A percentile compares a stretch with the other conserved stretches of the same genome.
Evolutionary conservation across 2,329 filamentous ascomycete genomes (phyloP).

Genomic region (Fusarium nematophilum): DNA sequence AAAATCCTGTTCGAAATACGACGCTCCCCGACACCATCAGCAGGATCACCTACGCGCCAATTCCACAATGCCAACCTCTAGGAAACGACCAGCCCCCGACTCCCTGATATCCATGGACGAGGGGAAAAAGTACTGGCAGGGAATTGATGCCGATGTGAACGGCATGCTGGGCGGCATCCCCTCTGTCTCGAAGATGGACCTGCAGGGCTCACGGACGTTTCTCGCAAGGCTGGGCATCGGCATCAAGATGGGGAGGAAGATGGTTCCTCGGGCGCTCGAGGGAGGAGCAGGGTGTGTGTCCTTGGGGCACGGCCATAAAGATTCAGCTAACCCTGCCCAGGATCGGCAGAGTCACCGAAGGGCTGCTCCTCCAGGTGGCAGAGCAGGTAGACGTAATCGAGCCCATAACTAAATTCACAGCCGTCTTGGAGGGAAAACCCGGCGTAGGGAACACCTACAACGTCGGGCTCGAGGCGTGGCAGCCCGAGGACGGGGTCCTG

Average conservation of each 20-base stretch:
- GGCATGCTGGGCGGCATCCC: constrained; percentile 83
- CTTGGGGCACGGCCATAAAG: not conserved
- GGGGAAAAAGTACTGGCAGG: constrained; percentile 60
- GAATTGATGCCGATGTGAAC: constrained; percentile 59
- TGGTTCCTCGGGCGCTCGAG: constrained; percentile 48
- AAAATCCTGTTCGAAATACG: too few species aligned
- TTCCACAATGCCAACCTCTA: too few species aligned
- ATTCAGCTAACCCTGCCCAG: constrained; percentile 51
- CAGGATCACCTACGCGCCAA: too few species aligned
- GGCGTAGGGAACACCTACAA: constrained; percentile 75
- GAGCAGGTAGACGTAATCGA: constrained; percentile 84
- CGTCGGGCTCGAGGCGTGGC: constrained; percentile 79
- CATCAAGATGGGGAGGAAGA: constrained; percentile 48
- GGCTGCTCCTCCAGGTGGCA: constrained; percentile 78
- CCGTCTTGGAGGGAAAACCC: constrained; percentile 64
- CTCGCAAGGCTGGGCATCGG: constrained; percentile 70
- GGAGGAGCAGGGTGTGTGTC: constrained; percentile 53
- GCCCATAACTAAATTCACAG: constrained; percentile 84
- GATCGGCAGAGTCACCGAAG: constrained; percentile 85
- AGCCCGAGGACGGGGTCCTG: constrained; percentile 52
- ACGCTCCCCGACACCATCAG: too few species aligned
- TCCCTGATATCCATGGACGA: constrained; percentile 50
- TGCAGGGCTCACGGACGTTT: constrained; percentile 77
- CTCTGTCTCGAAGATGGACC: constrained; percentile 69
- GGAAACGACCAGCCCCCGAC: constrained; percentile 45